phyloP scores from a whole-genome alignment of 1,139 yeast species.

The Sugiyamaella japonica region DNA sequence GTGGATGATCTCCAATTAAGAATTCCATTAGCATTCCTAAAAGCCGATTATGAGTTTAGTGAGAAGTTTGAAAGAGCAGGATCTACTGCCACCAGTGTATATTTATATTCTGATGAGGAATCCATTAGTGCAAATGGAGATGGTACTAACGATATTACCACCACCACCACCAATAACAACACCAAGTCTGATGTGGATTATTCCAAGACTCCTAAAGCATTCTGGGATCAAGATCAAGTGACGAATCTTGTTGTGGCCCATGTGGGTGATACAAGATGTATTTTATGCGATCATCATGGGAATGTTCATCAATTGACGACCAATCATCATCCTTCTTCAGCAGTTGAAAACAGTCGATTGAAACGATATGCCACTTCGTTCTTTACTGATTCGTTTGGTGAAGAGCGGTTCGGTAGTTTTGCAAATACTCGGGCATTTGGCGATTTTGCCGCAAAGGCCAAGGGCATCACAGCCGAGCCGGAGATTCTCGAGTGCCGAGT shows the following conservation, averaged over 20 bases:
- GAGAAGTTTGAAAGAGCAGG: slow-evolving; percentile 51
- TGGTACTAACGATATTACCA: neutral
- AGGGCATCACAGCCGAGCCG: slow-evolving; percentile 92
- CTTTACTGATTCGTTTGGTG: slow-evolving; percentile 91
- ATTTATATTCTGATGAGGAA: slow-evolving; percentile 53
- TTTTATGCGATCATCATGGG: slow-evolving; percentile 61
- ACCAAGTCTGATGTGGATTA: neutral
- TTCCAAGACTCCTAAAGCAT: slow-evolving; percentile 45
- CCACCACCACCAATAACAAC: neutral
- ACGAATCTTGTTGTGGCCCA: slow-evolving; percentile 78
- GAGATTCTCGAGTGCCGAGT: slow-evolving; percentile 68
- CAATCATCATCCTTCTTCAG: slow-evolving; percentile 85
- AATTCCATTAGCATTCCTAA: slow-evolving; percentile 60
- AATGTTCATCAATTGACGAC: slow-evolving; percentile 75
- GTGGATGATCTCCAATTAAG: slow-evolving; percentile 60
- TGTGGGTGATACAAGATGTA: slow-evolving; percentile 93
- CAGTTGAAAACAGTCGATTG: slow-evolving; percentile 71
- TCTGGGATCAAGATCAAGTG: slow-evolving; percentile 69
- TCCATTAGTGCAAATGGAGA: slow-evolving; percentile 16
- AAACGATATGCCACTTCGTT: slow-evolving; percentile 70
- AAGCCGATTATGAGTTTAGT: slow-evolving; percentile 54
- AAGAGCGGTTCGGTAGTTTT: slow-evolving; percentile 75
- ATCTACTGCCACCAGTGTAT: slow-evolving; percentile 79
- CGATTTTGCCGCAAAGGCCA: slow-evolving; percentile 72
- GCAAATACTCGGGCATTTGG: slow-evolving; percentile 96